phyloP scores from a whole-genome alignment of 2,329 filamentous ascomycete species.

The Aspergillus ochraceoroseus region DNA sequence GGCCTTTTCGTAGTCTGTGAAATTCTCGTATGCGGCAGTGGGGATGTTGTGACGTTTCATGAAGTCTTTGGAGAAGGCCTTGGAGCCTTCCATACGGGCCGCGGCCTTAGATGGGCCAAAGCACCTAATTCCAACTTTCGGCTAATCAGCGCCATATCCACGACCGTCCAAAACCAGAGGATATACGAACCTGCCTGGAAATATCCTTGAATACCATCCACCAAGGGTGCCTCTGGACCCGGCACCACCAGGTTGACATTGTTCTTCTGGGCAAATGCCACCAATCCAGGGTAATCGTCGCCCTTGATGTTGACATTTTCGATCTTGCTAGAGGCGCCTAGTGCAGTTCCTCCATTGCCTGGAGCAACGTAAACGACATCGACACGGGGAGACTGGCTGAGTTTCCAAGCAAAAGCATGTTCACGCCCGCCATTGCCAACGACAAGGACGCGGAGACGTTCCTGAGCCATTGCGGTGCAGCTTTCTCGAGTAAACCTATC shows the following conservation, averaged over 20 bases:
- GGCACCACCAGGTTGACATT: slow-evolving; percentile 78
- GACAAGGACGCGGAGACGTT: slow-evolving; percentile 67
- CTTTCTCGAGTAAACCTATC: slow-evolving; percentile 22
- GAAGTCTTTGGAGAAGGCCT: slow-evolving; percentile 96
- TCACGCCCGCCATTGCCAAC: slow-evolving; percentile 93
- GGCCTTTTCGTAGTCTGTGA: slow-evolving; percentile 69
- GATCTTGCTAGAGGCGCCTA: slow-evolving; percentile 54
- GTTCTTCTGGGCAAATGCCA: slow-evolving; percentile 67
- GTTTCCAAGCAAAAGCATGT: slow-evolving; percentile 90
- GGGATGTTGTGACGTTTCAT: slow-evolving; percentile 89
- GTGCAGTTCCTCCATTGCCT: slow-evolving; percentile 83
- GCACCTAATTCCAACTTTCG: slow-evolving; percentile 63
- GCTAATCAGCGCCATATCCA: slow-evolving; percentile 4
- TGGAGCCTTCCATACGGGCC: slow-evolving; percentile 89
- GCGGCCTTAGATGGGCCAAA: slow-evolving; percentile 84
- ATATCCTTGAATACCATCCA: slow-evolving; percentile 80
- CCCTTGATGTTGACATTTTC: slow-evolving; percentile 68
- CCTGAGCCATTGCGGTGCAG: slow-evolving; percentile 36
- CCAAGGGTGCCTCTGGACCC: slow-evolving; percentile 88
- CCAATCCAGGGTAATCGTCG: slow-evolving; percentile 72
- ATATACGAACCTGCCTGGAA: slow-evolving; percentile 56
- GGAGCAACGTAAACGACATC: slow-evolving; percentile 64
- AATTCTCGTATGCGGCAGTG: slow-evolving; percentile 87
- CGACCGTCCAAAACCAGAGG: background rate
- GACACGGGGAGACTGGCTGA: slow-evolving; percentile 74